Percentiles rank a stretch among this genome's conserved stretches.
These are phyloP conservation scores for Medicago ruthenica DNA, from an alignment of 306 rosid genomes.

Conservation along the genomic window DNA sequence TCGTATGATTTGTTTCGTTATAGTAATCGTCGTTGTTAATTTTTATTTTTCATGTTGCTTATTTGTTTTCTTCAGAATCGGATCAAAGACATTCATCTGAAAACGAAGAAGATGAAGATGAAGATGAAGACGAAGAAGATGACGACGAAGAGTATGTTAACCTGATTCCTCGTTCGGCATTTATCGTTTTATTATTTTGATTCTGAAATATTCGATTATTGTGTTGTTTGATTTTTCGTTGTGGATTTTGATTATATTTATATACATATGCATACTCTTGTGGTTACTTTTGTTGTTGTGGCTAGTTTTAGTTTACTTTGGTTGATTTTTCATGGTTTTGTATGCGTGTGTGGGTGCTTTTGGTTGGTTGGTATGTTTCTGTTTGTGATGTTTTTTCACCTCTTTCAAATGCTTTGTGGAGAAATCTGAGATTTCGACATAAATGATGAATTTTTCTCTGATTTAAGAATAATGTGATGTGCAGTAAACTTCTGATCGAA, in stretches of 20 bases:
- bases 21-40: conserved; percentile 29
- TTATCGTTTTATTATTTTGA: not conserved
- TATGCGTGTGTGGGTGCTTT: conserved; percentile 26
- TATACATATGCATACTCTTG: conserved; percentile 32
- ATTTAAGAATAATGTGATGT: not conserved
- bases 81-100: conserved; percentile 66
- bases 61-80: conserved; percentile 50
- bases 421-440: conserved; percentile 4
- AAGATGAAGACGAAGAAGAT: conserved; percentile 36
- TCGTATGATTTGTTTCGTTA: conserved; percentile 25
- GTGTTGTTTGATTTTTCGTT: conserved; percentile 47
- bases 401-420: not conserved
- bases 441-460: not conserved
- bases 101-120: conserved; percentile 38
- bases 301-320: conserved; percentile 16
- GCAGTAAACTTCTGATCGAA: too few species aligned
- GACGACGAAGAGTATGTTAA: conserved; percentile 66
- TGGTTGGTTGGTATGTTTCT: conserved; percentile 2
- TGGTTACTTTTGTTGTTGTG: not conserved
- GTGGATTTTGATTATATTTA: conserved; percentile 48
- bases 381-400: not conserved
- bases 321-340: conserved; percentile 34
- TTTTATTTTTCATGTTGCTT: conserved; percentile 16
- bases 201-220: conserved; percentile 18
- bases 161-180: conserved; percentile 31